These are phyloP conservation scores for Suhomyces tanzawaensis DNA, from an alignment of 805 yeast genomes.

Conservation along the genomic window DNA sequence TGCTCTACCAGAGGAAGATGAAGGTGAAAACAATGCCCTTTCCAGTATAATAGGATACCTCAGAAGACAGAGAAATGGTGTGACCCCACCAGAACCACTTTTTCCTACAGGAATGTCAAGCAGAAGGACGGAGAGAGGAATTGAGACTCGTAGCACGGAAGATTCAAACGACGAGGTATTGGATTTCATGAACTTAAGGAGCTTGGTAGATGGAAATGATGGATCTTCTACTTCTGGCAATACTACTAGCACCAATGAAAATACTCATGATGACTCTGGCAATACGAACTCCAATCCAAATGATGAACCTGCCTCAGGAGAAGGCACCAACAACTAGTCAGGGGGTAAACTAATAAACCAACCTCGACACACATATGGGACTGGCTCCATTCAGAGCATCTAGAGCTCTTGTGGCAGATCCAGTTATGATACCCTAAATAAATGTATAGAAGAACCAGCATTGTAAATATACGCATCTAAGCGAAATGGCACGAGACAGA, in stretches of 20 bases:
- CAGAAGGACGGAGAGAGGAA: conserved; percentile 45
- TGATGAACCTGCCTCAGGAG: too few relatives aligned
- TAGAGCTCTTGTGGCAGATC: too few relatives aligned
- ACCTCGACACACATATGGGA: too few relatives aligned
- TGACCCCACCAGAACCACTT: conserved; percentile 13
- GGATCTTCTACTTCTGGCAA: neutral
- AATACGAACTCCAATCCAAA: too few relatives aligned
- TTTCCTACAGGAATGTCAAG: conserved; percentile 51
- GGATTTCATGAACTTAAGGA: conserved; percentile 28
- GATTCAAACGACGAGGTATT: conserved; percentile 13
- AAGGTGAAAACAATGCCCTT: conserved; percentile 12
- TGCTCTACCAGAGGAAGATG: neutral
- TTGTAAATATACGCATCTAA: too few relatives aligned
- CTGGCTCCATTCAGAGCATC: neutral
- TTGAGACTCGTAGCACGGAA: conserved; percentile 29
- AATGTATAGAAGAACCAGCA: too few relatives aligned
- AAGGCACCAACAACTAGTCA: too few relatives aligned
- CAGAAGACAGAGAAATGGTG: conserved; percentile 12
- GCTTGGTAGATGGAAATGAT: conserved; percentile 18
- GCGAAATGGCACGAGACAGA: too few relatives aligned
- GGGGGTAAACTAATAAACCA: too few relatives aligned
- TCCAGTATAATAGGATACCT: conserved; percentile 21
- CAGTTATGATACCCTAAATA: too few relatives aligned
- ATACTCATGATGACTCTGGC: neutral
- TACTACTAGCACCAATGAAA: neutral